phyloP scores from a whole-genome alignment of 1,139 yeast species.

The Saccharomyces hybrid region DNA sequence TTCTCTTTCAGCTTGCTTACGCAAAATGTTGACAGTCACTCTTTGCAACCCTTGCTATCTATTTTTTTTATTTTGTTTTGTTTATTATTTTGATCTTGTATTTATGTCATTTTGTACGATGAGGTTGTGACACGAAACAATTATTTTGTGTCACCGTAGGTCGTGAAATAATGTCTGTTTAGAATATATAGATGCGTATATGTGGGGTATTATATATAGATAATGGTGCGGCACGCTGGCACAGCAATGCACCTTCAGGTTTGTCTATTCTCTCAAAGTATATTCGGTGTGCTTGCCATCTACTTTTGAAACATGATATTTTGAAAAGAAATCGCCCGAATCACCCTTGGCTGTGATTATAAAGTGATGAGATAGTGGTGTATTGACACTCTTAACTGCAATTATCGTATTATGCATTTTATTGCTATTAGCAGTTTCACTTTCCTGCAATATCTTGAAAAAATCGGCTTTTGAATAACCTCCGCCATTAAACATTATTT shows the following conservation, averaged over 20 bases:
- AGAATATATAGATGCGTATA: neutral
- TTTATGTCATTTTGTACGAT: neutral
- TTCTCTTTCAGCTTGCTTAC: neutral
- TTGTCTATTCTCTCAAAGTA: slow-evolving; percentile 6
- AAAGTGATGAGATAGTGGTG: slow-evolving; percentile 14
- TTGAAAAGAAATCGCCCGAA: slow-evolving; percentile 11
- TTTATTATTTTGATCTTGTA: neutral
- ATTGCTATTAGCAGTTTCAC: slow-evolving; percentile 6
- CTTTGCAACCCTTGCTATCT: neutral
- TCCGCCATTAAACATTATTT: neutral
- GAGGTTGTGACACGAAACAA: neutral
- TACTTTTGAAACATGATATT: slow-evolving; percentile 11
- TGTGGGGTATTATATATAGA: neutral
- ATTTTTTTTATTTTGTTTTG: neutral
- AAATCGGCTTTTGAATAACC: neutral
- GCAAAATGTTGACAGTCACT: neutral
- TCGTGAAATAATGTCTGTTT: neutral
- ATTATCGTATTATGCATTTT: slow-evolving; percentile 13
- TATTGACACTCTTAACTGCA: slow-evolving; percentile 8
- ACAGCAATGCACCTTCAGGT: neutral
- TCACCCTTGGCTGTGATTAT: slow-evolving; percentile 16
- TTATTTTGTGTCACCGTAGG: neutral
- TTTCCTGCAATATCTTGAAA: neutral
- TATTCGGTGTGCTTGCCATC: slow-evolving; percentile 19
- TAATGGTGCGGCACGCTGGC: neutral